phyloP scores from a whole-genome alignment of 495 filamentous ascomycete species.

The Bathelium albidoporum region DNA sequence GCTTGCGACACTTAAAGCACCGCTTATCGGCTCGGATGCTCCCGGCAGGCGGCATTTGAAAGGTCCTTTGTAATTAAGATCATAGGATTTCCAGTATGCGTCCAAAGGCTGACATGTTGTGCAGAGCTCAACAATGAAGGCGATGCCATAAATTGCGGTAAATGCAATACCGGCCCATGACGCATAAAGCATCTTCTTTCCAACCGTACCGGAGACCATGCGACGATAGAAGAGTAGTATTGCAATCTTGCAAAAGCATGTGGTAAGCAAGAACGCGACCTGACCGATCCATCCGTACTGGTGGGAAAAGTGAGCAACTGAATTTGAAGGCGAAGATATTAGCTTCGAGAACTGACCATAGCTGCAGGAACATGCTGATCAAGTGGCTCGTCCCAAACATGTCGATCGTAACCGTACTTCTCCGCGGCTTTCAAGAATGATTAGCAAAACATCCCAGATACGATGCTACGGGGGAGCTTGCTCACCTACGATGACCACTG shows the following conservation, averaged over 20 bases:
- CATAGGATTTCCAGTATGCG: constrained; percentile 24
- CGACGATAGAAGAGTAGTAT: constrained; percentile 25
- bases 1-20: constrained; percentile 15
- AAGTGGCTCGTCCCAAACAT: constrained; percentile 23
- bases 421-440: constrained; percentile 6
- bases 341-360: constrained; percentile 7
- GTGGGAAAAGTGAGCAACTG: background rate
- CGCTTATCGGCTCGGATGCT: constrained; percentile 18
- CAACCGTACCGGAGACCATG: constrained; percentile 17
- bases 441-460: background rate
- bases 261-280: constrained; percentile 20
- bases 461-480: background rate
- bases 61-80: constrained; percentile 2
- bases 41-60: constrained; percentile 20
- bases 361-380: constrained; percentile 12
- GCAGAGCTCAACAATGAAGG: constrained; percentile 16
- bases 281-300: constrained; percentile 22
- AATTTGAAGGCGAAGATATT: background rate
- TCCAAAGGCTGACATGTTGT: constrained; percentile 21
- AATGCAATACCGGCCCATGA: constrained; percentile 18
- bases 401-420: constrained; percentile 21
- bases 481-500: background rate
- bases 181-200: constrained; percentile 10
- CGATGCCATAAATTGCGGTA: constrained; percentile 16
- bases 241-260: constrained; percentile 23